Conservation (phyloP, 441 rosid species). For the Erodium moschatum region DNA sequence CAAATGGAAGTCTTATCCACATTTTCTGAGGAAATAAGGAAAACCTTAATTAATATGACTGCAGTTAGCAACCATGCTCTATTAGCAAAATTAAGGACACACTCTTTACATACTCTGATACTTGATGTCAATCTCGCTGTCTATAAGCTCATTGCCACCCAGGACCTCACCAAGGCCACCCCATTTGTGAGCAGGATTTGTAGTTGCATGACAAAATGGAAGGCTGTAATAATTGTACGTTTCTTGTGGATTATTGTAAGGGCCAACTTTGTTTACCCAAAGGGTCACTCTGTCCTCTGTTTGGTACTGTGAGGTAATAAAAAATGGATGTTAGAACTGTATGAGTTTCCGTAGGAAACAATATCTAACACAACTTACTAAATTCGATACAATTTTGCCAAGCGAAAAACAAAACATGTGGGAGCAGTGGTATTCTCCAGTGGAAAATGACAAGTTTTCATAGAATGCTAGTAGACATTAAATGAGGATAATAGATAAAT, state of each 20-base stretch:
- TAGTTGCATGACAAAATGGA: slow-evolving; percentile 76
- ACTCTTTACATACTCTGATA: slow-evolving; percentile 56
- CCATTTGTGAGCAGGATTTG: slow-evolving; percentile 76
- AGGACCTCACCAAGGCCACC: slow-evolving; percentile 99
- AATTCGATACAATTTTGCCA: background rate
- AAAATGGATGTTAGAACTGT: background rate
- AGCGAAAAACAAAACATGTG: background rate
- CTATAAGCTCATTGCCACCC: slow-evolving; percentile 99
- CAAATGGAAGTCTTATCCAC: slow-evolving; percentile 61
- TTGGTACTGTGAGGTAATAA: slow-evolving; percentile 56
- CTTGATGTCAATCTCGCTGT: slow-evolving; percentile 74
- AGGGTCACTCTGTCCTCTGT: slow-evolving; percentile 68
- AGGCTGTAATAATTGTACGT: slow-evolving; percentile 98
- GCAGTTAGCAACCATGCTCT: slow-evolving; percentile 6
- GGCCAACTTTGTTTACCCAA: slow-evolving; percentile 99
- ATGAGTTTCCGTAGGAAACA: background rate
- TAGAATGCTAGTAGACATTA: background rate
- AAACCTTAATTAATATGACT: background rate
- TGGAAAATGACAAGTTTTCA: background rate
- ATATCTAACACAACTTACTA: slow-evolving; percentile 3
- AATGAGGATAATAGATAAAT: background rate
- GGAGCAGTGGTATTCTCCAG: background rate
- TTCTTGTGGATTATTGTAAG: slow-evolving; percentile 99
- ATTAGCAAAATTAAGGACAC: slow-evolving; percentile 15
- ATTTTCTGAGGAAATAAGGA: slow-evolving; percentile 35